These are phyloP conservation scores for Sphaerulina musiva DNA, from an alignment of 2,329 filamentous ascomycete species.

Conservation along the genomic window DNA sequence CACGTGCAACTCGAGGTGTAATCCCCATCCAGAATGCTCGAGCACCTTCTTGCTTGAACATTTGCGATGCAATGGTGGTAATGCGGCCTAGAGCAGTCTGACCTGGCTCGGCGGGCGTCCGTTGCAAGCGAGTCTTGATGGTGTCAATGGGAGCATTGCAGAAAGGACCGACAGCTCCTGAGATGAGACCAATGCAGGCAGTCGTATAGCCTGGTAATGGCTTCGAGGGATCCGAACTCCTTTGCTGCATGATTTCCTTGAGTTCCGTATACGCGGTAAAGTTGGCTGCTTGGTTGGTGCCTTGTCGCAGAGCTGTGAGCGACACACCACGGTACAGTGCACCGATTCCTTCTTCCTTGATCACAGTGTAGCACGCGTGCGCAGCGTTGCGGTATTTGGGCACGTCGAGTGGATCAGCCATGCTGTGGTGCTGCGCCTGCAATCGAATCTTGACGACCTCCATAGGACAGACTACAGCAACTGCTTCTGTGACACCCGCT, in stretches of 20 bases:
- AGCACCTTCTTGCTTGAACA: conserved; percentile 76
- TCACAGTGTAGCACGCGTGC: conserved; percentile 73
- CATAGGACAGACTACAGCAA: conserved; percentile 95
- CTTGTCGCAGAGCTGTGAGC: conserved; percentile 86
- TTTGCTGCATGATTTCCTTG: conserved; percentile 67
- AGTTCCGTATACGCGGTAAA: conserved; percentile 97
- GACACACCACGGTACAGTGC: conserved; percentile 90
- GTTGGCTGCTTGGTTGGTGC: conserved; percentile 96
- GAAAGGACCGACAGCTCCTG: conserved; percentile 89
- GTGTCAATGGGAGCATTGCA: conserved; percentile 98
- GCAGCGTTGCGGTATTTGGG: conserved; percentile 97
- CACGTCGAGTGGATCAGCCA: conserved; percentile 91
- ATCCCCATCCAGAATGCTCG: conserved; percentile 99
- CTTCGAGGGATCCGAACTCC: conserved; percentile 61
- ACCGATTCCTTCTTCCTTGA: conserved; percentile 81
- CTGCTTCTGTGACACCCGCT: conserved; percentile 92
- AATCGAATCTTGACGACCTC: conserved; percentile 98
- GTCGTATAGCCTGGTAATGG: conserved; percentile 85
- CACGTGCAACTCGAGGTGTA: conserved; percentile 93
- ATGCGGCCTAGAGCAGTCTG: conserved; percentile 77
- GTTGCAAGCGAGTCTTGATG: conserved; percentile 95
- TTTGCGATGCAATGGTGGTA: conserved; percentile 58
- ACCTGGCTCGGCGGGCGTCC: conserved; percentile 70
- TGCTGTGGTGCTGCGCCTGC: conserved; percentile 94
- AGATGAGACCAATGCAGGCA: conserved; percentile 80